A percentile compares a stretch with the other conserved stretches of the same genome.
These are phyloP conservation scores for Candida boleticola DNA, from an alignment of 805 yeast genomes.

Conservation along the genomic window DNA sequence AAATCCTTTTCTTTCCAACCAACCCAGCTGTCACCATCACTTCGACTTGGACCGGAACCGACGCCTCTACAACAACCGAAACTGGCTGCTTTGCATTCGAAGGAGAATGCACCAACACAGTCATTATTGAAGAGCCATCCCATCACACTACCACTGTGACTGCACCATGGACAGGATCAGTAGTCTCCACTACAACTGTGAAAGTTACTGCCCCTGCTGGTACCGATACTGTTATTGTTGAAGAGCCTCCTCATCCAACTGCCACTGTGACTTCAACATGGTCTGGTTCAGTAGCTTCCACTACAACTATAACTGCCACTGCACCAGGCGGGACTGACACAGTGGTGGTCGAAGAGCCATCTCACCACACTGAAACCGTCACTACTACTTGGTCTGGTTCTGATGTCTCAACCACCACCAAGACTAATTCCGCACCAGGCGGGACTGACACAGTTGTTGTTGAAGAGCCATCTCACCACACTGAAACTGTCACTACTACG, in stretches of 20 bases:
- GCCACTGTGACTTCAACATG: constrained; percentile 4
- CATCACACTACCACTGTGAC: constrained; percentile 1
- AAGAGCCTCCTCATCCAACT: constrained; percentile 5
- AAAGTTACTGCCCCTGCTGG: constrained; percentile 5
- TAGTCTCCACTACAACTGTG: constrained; percentile 6
- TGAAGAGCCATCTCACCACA: constrained; percentile 8
- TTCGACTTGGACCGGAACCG: constrained; percentile 11
- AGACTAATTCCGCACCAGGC: neutral
- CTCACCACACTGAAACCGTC: constrained; percentile 2
- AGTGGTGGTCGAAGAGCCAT: constrained; percentile 10
- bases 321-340: constrained; percentile 9
- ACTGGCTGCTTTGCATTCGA: too few species aligned
- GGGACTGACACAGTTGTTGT: constrained; percentile 7
- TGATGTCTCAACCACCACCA: too few species aligned
- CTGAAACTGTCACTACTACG: constrained; percentile 1
- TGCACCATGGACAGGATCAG: constrained; percentile 10
- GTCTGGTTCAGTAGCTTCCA: constrained; percentile 9
- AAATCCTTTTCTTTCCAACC: neutral
- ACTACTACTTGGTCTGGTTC: neutral
- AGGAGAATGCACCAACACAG: too few species aligned
- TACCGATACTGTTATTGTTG: constrained; percentile 8
- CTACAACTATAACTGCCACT: constrained; percentile 6
- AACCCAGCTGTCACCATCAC: neutral
- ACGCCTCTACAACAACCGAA: too few species aligned
- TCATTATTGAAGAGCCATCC: too few species aligned